Base-by-base conservation (phyloP, 1,284 basidiomycete genomes). In the Ustanciosporium gigantosporum region DNA sequence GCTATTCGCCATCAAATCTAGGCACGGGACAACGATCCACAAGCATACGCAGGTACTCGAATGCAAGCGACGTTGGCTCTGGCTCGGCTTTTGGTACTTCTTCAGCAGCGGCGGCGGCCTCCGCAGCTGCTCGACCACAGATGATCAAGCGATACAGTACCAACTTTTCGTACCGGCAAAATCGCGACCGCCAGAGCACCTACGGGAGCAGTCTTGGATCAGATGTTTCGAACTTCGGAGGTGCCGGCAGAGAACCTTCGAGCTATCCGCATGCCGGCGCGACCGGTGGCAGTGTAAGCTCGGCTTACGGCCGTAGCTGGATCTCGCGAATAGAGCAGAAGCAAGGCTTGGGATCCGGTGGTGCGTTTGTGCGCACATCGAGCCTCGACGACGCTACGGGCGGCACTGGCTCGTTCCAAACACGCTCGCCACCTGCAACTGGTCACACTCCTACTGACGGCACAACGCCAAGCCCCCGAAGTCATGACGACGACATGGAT, bases 111-210 rank as follows among this genome's bases (percentile, higher is more conserved):
- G 41, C 50, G 1, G 40, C 51, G 3, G 45, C 52, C 20, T 25
- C 36, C 27, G 25, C 49, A 13, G 53, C 46, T 4, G 56, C 61
- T 34, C 48, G 47, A 25, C 68, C 68, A 11, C 68, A 70, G 41
- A 68, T 70, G 68, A 70, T 70, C 50, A 66, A 70, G 25, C 48
- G 68, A 2, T 70, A 70, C 41, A 66, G 60, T 45, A 66, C 61
- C 42, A 65, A 61, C 35, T 68, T 69, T 29, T 47, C 55, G 2
- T 70, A 70, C 19, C 60, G 66, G 8, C 66, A 68, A 38, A 55
- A 46, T 23, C 48, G 52, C 19, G 51, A 61, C 17, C 25, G 50
- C 7, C 20, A 27, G 2, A 47, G 49, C 19, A 38, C 42, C n/a
- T 62, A 60, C 24, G 52, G 55, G 19, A 57, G 53, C 34, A 60